Percentiles rank a stretch among this genome's conserved stretches.
These are phyloP conservation scores for Schizosaccharomyces osmophilus DNA, from an alignment of 805 yeast species.

Conservation along the genomic window DNA sequence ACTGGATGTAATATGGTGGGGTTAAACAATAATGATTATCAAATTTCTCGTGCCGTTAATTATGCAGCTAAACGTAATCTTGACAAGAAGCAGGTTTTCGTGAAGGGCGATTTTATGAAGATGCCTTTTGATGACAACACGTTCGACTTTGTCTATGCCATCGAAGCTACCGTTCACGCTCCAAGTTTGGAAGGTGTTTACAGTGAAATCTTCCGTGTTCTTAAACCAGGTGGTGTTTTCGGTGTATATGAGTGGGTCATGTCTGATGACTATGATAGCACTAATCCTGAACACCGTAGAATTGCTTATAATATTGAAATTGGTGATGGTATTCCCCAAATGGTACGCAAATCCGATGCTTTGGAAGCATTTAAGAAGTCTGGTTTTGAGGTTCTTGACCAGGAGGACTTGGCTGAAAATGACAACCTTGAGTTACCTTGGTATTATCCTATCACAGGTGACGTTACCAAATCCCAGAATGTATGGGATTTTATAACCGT, in stretches of 20 bases:
- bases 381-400: conserved; percentile 61
- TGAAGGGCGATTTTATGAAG: conserved; percentile 97
- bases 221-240: conserved; percentile 92
- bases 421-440: conserved; percentile 70
- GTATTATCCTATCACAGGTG: conserved; percentile 93
- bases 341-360: conserved; percentile 71
- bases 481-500: conserved; percentile 56
- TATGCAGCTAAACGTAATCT: conserved; percentile 46
- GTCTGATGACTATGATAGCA: conserved; percentile 81
- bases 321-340: conserved; percentile 97
- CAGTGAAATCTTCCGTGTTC: conserved; percentile 74
- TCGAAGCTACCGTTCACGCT: conserved; percentile 96
- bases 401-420: conserved; percentile 56
- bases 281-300: conserved; percentile 68
- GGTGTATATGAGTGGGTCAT: conserved; percentile 99
- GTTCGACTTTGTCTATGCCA: conserved; percentile 92
- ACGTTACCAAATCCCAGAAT: conserved; percentile 66
- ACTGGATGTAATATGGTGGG: conserved; percentile 74
- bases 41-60: conserved; percentile 70
- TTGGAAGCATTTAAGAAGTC: conserved; percentile 60
- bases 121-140: conserved; percentile 81
- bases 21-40: conserved; percentile 88
- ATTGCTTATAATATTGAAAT: conserved; percentile 92
- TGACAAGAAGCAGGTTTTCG: conserved; percentile 53
- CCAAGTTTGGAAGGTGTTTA: conserved; percentile 91